phyloP scores from a whole-genome alignment of 108 stramenopile genomes.

The Chaetoceros muelleri region DNA sequence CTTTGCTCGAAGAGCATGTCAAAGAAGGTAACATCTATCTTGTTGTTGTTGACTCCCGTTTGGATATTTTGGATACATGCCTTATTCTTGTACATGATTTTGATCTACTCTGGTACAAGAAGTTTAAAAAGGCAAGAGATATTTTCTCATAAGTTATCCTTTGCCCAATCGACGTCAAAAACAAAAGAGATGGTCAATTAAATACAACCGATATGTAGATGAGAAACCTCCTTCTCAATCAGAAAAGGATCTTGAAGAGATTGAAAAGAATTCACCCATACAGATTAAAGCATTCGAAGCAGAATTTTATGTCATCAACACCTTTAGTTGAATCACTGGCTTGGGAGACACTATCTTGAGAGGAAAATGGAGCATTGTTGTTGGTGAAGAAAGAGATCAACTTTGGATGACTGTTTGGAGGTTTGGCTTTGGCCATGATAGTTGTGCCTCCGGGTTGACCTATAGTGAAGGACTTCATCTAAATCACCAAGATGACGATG shows the following conservation, averaged over 20 bases:
- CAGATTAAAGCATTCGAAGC: constrained; percentile 50
- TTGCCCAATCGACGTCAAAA: constrained; percentile 33
- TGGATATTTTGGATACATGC: too few relatives aligned
- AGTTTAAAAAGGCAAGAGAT: constrained; percentile 57
- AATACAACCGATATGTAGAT: constrained; percentile 49
- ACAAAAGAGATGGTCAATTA: constrained; percentile 45
- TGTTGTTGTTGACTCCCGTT: too few relatives aligned
- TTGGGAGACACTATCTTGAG: constrained; percentile 53
- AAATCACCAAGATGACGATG: constrained; percentile 61
- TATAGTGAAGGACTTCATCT: constrained; percentile 57
- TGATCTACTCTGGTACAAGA: too few relatives aligned
- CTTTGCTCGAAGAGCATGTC: too few relatives aligned
- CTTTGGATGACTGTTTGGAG: constrained; percentile 77
- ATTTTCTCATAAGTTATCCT: constrained; percentile 57
- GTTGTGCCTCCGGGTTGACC: constrained; percentile 62
- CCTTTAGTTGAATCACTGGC: constrained; percentile 58
- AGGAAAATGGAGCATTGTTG: constrained; percentile 64
- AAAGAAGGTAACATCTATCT: too few relatives aligned
- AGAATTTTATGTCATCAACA: constrained; percentile 61
- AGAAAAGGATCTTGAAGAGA: constrained; percentile 23
- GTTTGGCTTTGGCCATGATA: constrained; percentile 75
- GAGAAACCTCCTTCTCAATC: constrained; percentile 28
- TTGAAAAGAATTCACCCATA: constrained; percentile 30
- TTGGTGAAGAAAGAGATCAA: constrained; percentile 62
- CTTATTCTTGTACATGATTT: too few relatives aligned